Evolutionary conservation across 148 eudicot species (phyloP).

Genomic region (Rhododendron ovatum): DNA sequence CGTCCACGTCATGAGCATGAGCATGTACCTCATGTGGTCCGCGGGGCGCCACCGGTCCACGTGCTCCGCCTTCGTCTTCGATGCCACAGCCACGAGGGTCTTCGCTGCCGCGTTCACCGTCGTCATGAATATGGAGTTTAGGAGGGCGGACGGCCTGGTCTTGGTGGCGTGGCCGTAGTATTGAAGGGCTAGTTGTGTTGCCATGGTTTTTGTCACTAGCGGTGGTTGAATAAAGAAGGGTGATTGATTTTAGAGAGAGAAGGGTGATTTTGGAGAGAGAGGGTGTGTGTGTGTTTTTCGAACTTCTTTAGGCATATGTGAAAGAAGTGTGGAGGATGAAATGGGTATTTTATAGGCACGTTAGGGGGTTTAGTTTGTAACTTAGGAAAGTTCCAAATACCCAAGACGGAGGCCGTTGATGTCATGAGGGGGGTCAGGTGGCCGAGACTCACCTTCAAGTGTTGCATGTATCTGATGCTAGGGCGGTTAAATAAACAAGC

Average conservation of each 20-base stretch:
- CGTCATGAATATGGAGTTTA: conserved; percentile 29
- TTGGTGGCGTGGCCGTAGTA: neutral
- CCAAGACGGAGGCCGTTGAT: neutral
- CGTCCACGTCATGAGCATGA: conserved; percentile 31
- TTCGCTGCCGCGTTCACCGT: conserved; percentile 26
- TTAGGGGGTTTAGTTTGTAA: neutral
- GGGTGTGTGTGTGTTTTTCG: neutral
- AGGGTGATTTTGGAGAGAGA: neutral
- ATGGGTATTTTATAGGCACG: neutral
- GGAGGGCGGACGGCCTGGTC: conserved; percentile 14
- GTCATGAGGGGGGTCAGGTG: neutral
- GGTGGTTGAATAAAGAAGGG: neutral
- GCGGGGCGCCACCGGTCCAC: conserved; percentile 14
- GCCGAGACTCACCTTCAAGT: neutral
- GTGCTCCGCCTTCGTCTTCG: conserved; percentile 13
- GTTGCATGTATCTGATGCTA: neutral
- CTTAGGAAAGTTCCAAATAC: neutral
- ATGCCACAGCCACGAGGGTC: conserved; percentile 20
- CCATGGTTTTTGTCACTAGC: neutral
- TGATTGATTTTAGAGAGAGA: neutral
- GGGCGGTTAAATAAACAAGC: neutral
- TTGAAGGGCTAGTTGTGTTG: neutral
- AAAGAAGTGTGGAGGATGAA: neutral
- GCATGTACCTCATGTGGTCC: conserved; percentile 24
- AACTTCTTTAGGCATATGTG: neutral